Evolutionary conservation across 1,284 basidiomycete genomes (phyloP), one percentile per base, ranked within the genome.

Genomic region (Microbotryum lychnidis-dioicae): DNA sequence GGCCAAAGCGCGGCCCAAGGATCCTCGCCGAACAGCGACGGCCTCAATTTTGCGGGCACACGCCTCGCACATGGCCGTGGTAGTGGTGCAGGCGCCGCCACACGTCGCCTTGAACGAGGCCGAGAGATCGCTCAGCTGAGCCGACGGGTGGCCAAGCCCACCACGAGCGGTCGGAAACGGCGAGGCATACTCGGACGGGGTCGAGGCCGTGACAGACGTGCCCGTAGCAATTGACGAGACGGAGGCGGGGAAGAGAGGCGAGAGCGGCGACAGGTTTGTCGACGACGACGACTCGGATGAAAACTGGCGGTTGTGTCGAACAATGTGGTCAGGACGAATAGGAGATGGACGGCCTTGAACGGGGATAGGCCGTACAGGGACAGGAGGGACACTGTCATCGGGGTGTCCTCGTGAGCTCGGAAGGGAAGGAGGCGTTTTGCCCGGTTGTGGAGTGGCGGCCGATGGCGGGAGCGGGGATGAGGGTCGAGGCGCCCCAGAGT

Each of bases 51-150:
- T 50, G 45, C 33, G 27, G 27, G 63, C 58, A 44, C 69, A 70
- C 7, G 61, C 54, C 18, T 63, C 64, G 58, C 69, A 70, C 63
- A 63, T 62, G 3, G 67, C 67, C 12, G 67, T 69, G 9, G 61
- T 58, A 9, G 61, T 54, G 14, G 57, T 53, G 54, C 69, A 70
- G 27, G 55, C 57, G 8, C 69, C 69, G 29, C 59, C 67, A 54
- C 69, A 70, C 16, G 51, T 56, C 21, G 29, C 51, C 31, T 37
- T 53, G 10, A 25, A 59, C 53, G 27, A 51, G 33, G 46, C n/a
- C 54, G 23, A 31, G 25, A 48, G 45, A 9, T 53, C 51, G 51
- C 20, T 55, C 27, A 21, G 50, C 50, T 6, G 62, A 60, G 33
- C 23, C 49, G 23, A 50, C 23, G 23, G 29, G 49, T 50, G 49